Percentiles rank a stretch among this genome's conserved stretches.
Conservation (phyloP, 768 basidiomycete species). For the Termitomyces sp. region DNA sequence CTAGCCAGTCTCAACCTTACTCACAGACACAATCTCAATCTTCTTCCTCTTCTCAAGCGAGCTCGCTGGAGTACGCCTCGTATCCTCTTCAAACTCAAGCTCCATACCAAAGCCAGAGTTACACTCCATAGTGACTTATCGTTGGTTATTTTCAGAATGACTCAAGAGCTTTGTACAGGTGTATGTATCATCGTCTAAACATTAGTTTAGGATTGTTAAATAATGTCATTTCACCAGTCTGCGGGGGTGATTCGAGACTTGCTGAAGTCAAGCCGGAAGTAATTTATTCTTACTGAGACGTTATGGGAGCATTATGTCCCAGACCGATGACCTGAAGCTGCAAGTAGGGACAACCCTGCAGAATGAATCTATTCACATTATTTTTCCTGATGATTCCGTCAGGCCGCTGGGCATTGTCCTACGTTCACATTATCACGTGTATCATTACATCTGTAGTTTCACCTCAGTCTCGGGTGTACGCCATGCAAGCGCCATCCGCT, state of each 20-base stretch:
- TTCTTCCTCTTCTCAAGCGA: conserved; percentile 16
- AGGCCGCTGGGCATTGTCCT: no score
- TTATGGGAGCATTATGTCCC: neutral
- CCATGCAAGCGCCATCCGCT: neutral
- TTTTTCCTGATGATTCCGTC: no score
- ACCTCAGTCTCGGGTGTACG: no score
- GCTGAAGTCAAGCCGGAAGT: neutral
- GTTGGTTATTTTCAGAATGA: neutral
- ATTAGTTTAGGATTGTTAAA: no score
- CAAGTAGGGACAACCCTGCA: no score
- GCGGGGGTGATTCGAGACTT: no score
- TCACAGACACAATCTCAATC: conserved; percentile 20
- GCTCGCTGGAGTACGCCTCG: conserved; percentile 23
- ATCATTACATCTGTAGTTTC: neutral
- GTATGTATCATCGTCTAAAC: neutral
- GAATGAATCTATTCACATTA: no score
- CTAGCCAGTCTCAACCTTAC: conserved; percentile 5
- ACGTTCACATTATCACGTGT: conserved; percentile 2
- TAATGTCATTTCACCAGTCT: no score
- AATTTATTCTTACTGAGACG: neutral
- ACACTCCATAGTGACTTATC: conserved; percentile 23
- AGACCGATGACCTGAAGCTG: no score
- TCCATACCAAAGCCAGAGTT: conserved; percentile 48
- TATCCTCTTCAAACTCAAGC: conserved; percentile 52
- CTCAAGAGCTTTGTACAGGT: neutral